Percentiles rank a stretch among this genome's conserved stretches.
Conservation (phyloP, 108 stramenopile species). For the Phaeodactylum tricornutum region DNA sequence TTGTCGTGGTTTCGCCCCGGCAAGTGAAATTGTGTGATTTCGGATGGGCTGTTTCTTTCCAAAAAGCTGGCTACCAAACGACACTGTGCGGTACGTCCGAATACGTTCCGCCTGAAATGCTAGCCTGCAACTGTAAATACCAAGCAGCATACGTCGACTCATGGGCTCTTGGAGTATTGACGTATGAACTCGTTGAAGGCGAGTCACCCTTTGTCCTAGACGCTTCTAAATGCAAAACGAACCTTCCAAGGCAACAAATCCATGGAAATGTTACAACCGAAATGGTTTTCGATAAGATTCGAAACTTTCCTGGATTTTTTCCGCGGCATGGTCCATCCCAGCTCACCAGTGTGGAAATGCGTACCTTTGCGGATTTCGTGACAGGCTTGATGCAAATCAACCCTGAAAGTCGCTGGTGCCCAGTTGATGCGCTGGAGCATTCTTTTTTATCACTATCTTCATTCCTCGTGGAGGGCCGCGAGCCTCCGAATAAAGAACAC, state of each 20-base stretch:
- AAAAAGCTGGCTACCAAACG: not conserved
- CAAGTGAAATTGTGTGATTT: not conserved
- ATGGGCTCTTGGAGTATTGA: slow-evolving; percentile 1
- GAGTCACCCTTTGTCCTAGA: not conserved
- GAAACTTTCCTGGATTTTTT: slow-evolving; percentile 2
- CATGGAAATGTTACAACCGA: not conserved
- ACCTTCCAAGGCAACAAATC: not conserved
- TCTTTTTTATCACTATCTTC: too few relatives aligned
- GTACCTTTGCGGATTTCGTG: too few relatives aligned
- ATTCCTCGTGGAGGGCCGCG: too few relatives aligned
- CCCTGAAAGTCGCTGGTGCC: too few relatives aligned
- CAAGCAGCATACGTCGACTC: not conserved
- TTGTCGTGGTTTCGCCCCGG: slow-evolving; percentile 1
- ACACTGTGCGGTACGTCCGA: slow-evolving; percentile 2
- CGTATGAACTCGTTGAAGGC: not conserved
- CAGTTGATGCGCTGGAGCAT: too few relatives aligned
- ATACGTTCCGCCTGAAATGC: slow-evolving; percentile 3
- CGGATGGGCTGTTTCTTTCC: slow-evolving; percentile 1
- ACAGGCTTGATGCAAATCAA: too few relatives aligned
- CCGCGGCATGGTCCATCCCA: too few relatives aligned
- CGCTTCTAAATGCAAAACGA: not conserved
- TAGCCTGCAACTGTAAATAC: not conserved
- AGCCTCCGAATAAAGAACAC: too few relatives aligned
- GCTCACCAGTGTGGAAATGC: too few relatives aligned
- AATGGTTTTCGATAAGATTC: slow-evolving; percentile 1